phyloP scores from a whole-genome alignment of 2,329 filamentous ascomycete species.

The Byssoonygena ceratinophila region DNA sequence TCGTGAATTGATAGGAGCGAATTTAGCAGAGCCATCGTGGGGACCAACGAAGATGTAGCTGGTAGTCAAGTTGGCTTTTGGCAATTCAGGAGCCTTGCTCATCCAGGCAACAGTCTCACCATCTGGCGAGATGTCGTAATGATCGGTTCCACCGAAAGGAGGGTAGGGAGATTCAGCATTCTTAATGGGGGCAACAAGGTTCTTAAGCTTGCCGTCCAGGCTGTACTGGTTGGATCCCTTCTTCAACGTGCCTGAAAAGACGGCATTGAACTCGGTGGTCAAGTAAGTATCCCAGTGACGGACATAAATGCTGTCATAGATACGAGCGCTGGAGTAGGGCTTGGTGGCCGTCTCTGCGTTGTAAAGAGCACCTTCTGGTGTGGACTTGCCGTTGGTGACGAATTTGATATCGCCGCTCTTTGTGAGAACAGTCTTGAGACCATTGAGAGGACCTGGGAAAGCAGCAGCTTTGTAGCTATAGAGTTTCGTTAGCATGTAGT shows the following conservation, averaged over 20 bases:
- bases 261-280: slow-evolving; percentile 55
- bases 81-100: slow-evolving; percentile 36
- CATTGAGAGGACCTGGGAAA: slow-evolving; percentile 30
- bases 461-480: slow-evolving; percentile 32
- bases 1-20: slow-evolving; percentile 35
- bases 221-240: slow-evolving; percentile 29
- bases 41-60: slow-evolving; percentile 68
- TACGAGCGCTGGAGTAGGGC: slow-evolving; percentile 52
- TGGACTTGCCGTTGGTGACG: slow-evolving; percentile 50
- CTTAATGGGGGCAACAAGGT: slow-evolving; percentile 31
- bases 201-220: slow-evolving; percentile 48
- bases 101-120: slow-evolving; percentile 34
- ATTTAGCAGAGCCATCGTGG: slow-evolving; percentile 50
- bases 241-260: slow-evolving; percentile 60
- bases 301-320: slow-evolving; percentile 66
- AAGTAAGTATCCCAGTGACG: slow-evolving; percentile 76
- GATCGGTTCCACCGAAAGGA: slow-evolving; percentile 67
- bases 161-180: slow-evolving; percentile 38
- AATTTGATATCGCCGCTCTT: slow-evolving; percentile 41
- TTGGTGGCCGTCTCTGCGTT: slow-evolving; percentile 53
- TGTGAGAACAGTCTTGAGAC: slow-evolving; percentile 31
- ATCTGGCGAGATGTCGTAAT: slow-evolving; percentile 56
- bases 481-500: slow-evolving; percentile 10
- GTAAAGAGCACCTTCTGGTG: slow-evolving; percentile 57
- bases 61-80: slow-evolving; percentile 56